phyloP scores from a whole-genome alignment of 345 rosid genomes.

The Excoecaria cochinchinensis region DNA sequence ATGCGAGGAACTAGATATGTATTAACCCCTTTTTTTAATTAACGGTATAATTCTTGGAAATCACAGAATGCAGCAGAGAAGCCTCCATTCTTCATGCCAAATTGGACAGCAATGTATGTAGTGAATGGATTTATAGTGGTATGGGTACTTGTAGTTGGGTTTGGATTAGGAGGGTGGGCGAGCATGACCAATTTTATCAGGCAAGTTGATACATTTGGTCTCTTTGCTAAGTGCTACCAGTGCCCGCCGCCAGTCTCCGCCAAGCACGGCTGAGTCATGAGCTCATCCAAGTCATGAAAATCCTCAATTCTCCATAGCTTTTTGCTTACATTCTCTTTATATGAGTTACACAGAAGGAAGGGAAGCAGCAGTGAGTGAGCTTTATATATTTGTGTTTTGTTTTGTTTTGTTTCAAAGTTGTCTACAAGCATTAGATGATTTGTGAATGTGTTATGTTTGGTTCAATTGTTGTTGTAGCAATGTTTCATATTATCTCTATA shows the following conservation, averaged over 20 bases:
- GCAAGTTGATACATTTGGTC: conserved; percentile 81
- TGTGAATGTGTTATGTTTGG: conserved; percentile 7
- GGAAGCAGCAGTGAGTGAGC: background rate
- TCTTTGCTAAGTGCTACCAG: conserved; percentile 88
- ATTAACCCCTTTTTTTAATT: no score
- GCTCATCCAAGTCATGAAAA: background rate
- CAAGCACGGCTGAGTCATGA: conserved; percentile 34
- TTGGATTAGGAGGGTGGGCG: conserved; percentile 39
- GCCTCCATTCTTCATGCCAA: conserved; percentile 30
- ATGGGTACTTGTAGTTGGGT: conserved; percentile 32
- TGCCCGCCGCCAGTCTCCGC: conserved; percentile 44
- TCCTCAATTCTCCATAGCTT: background rate
- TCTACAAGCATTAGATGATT: conserved; percentile 3
- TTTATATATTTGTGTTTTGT: conserved; percentile 5
- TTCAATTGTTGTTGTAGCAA: background rate
- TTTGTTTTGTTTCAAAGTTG: conserved; percentile 8
- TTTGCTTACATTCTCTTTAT: no score
- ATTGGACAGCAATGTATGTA: conserved; percentile 33
- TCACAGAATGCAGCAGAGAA: conserved; percentile 36
- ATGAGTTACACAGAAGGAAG: conserved; percentile 19
- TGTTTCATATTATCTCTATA: background rate
- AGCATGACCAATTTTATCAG: conserved; percentile 51
- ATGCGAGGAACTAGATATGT: no score
- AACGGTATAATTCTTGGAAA: background rate
- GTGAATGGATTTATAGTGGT: conserved; percentile 29